phyloP scores from a whole-genome alignment of 495 filamentous ascomycete species.

The Lophiotrema nucula region DNA sequence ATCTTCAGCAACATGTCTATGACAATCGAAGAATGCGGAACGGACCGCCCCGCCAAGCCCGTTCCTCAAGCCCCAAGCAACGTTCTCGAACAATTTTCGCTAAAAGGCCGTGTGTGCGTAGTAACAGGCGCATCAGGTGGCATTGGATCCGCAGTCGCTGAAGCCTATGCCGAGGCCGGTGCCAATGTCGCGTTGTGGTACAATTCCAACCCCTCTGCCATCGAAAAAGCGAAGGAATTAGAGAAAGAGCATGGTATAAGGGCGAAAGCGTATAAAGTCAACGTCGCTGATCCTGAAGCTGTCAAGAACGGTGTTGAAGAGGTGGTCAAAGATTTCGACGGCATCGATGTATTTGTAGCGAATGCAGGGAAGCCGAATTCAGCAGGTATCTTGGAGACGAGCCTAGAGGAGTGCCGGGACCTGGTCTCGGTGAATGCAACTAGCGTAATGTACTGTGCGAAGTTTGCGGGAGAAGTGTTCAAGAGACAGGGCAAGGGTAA shows the following conservation, averaged over 20 bases:
- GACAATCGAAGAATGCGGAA: neutral
- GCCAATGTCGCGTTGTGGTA: slow-evolving; percentile 39
- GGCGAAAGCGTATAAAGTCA: slow-evolving; percentile 45
- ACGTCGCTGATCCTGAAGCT: slow-evolving; percentile 44
- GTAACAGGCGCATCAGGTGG: slow-evolving; percentile 36
- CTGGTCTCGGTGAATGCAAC: slow-evolving; percentile 36
- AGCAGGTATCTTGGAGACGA: slow-evolving; percentile 50
- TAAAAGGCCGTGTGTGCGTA: slow-evolving; percentile 11
- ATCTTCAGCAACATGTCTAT: slow-evolving; percentile 4
- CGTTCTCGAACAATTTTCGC: slow-evolving; percentile 4
- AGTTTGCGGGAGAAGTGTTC: slow-evolving; percentile 42
- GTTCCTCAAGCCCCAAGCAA: neutral
- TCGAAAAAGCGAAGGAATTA: slow-evolving; percentile 41
- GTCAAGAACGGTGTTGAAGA: slow-evolving; percentile 40
- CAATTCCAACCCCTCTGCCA: slow-evolving; percentile 36
- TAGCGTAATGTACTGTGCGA: slow-evolving; percentile 39
- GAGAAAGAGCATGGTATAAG: slow-evolving; percentile 41
- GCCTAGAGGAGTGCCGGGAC: slow-evolving; percentile 50
- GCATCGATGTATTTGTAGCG: slow-evolving; percentile 52
- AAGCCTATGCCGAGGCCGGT: slow-evolving; percentile 38
- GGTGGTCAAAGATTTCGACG: slow-evolving; percentile 48
- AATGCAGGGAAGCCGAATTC: slow-evolving; percentile 56
- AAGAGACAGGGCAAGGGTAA: slow-evolving; percentile 39
- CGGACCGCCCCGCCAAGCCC: neutral
- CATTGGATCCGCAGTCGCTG: slow-evolving; percentile 39